Evolutionary conservation across 2,329 filamentous ascomycete species (phyloP).

Genomic region (Fusarium tuaranense): DNA sequence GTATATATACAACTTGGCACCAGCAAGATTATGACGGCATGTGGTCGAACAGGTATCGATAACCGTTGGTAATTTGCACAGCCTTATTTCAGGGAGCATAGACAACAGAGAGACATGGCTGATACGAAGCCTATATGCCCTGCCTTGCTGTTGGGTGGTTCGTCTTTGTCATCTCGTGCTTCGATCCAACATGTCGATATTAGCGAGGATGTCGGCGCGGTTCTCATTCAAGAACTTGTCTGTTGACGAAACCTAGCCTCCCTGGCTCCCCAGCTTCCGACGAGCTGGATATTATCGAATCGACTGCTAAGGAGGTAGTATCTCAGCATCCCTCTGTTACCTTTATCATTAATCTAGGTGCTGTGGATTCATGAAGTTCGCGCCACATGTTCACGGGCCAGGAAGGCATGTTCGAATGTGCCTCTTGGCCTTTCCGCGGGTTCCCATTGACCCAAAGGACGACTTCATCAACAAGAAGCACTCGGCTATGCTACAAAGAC

Average conservation of each 20-base stretch:
- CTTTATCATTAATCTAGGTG: conserved; percentile 33
- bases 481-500: background rate
- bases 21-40: background rate
- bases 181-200: background rate
- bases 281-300: conserved; percentile 33
- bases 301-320: conserved; percentile 24
- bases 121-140: too few relatives aligned
- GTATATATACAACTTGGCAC: background rate
- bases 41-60: background rate
- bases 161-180: background rate
- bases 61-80: background rate
- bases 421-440: conserved; percentile 17
- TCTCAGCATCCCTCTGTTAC: conserved; percentile 9
- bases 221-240: background rate
- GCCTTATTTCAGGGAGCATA: background rate
- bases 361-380: conserved; percentile 35
- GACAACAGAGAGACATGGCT: background rate
- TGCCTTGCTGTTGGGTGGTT: background rate
- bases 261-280: background rate
- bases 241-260: background rate
- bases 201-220: background rate
- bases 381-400: conserved; percentile 24
- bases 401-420: conserved; percentile 26
- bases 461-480: background rate
- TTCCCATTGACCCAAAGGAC: background rate